Conservation (phyloP, 2,329 filamentous ascomycete genomes). For the Apiospora rasikravindrae region DNA sequence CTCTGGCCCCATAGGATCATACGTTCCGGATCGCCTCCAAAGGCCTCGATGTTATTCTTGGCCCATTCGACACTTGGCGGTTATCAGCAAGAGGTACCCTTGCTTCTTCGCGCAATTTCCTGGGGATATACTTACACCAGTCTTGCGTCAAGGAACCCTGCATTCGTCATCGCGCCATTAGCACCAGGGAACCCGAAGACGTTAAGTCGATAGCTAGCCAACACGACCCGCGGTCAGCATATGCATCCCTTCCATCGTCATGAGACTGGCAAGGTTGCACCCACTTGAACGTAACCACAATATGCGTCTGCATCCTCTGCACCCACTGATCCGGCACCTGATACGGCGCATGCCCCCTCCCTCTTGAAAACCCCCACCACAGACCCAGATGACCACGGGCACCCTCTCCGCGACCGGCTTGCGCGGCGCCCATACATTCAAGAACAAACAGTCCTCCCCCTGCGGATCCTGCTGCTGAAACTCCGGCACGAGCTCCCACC, state of each 20-base stretch:
- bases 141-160: slow-evolving; percentile 20
- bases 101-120: fast-evolving
- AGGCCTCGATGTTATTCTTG: slow-evolving; percentile 22
- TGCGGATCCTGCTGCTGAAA: slow-evolving; percentile 4
- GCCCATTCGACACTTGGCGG: slow-evolving; percentile 18
- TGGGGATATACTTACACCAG: background rate
- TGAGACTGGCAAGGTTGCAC: background rate
- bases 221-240: background rate
- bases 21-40: slow-evolving; percentile 20
- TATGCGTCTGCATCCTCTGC: slow-evolving; percentile 21
- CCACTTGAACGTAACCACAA: slow-evolving; percentile 21
- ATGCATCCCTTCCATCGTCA: background rate
- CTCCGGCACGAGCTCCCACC: slow-evolving; percentile 13
- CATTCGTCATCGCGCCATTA: slow-evolving; percentile 14
- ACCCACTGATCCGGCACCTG: slow-evolving; percentile 25
- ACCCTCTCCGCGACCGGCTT: background rate
- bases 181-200: slow-evolving; percentile 24
- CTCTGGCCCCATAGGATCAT: slow-evolving; percentile 26
- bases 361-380: slow-evolving; percentile 11
- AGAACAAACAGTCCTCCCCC: slow-evolving; percentile 16
- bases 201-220: slow-evolving; percentile 20
- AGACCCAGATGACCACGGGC: slow-evolving; percentile 23
- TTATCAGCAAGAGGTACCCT: background rate
- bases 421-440: slow-evolving; percentile 21
- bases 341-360: slow-evolving; percentile 21